Evolutionary conservation across 2,329 filamentous ascomycete species (phyloP).

Genomic region (Rhexocercosporidium sp.): DNA sequence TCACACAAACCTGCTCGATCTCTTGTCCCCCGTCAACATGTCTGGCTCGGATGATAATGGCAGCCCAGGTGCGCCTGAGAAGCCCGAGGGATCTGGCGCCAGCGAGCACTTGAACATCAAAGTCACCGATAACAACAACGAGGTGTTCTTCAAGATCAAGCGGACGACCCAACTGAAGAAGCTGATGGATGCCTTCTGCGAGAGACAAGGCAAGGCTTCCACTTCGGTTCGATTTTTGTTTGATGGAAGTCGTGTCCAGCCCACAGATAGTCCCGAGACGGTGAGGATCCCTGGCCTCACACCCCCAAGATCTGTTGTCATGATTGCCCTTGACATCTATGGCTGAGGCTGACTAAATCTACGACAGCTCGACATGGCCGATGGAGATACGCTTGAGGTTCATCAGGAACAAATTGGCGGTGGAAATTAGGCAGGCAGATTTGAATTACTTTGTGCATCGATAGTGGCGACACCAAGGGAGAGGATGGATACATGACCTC

Average conservation of each 20-base stretch:
- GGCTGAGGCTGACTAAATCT: neutral
- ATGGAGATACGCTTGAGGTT: slow-evolving; percentile 95
- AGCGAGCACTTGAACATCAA: slow-evolving; percentile 97
- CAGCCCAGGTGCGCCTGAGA: slow-evolving; percentile 47
- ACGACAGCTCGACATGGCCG: slow-evolving; percentile 88
- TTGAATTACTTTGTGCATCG: neutral
- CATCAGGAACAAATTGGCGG: slow-evolving; percentile 98
- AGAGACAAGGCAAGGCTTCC: slow-evolving; percentile 87
- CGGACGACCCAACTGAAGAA: slow-evolving; percentile 94
- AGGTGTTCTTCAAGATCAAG: slow-evolving; percentile 99
- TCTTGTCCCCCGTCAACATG: slow-evolving; percentile 32
- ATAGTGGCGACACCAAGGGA: neutral
- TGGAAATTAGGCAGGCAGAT: slow-evolving; percentile 36
- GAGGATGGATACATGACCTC: neutral
- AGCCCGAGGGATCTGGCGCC: slow-evolving; percentile 41
- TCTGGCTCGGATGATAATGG: slow-evolving; percentile 51
- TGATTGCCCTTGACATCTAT: neutral
- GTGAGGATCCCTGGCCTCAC: slow-evolving; percentile 61
- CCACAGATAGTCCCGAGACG: slow-evolving; percentile 86
- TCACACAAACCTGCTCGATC: slow-evolving; percentile 16
- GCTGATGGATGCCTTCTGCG: slow-evolving; percentile 97
- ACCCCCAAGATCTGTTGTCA: neutral
- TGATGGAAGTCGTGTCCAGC: slow-evolving; percentile 90
- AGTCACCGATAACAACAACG: slow-evolving; percentile 98
- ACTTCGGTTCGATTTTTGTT: slow-evolving; percentile 92